Percentiles rank a stretch among this genome's conserved stretches.
phyloP scores from a whole-genome alignment of 1,284 basidiomycete species.

The Laetiporus sulphureus region DNA sequence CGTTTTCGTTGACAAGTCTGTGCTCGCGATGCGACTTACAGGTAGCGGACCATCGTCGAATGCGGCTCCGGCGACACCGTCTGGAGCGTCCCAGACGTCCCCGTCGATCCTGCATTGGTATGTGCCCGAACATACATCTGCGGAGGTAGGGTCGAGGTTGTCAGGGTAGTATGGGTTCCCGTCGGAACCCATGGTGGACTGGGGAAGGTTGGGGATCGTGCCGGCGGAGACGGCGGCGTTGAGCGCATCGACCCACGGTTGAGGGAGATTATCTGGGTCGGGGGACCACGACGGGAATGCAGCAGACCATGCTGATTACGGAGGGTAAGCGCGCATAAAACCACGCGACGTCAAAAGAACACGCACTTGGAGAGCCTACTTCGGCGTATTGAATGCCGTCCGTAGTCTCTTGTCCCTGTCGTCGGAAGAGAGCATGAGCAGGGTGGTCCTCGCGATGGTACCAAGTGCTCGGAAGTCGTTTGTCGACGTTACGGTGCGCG shows the following conservation, averaged over 20 bases:
- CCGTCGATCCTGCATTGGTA: conserved; percentile 53
- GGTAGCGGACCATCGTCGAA: conserved; percentile 79
- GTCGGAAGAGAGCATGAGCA: conserved; percentile 53
- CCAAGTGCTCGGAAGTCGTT: conserved; percentile 50
- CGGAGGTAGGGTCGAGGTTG: conserved; percentile 44
- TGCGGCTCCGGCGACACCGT: conserved; percentile 47
- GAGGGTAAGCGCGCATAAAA: not conserved
- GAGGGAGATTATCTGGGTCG: conserved; percentile 42
- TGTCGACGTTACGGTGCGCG: too few species aligned
- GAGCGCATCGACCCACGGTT: conserved; percentile 63
- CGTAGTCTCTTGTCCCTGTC: conserved; percentile 25
- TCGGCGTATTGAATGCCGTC: conserved; percentile 43
- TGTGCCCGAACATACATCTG: conserved; percentile 58
- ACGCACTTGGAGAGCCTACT: conserved; percentile 54
- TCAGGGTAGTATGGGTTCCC: conserved; percentile 50
- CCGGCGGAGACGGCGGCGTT: conserved; percentile 57
- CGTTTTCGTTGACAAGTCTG: conserved; percentile 9
- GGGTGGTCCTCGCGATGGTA: conserved; percentile 50
- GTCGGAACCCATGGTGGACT: conserved; percentile 32
- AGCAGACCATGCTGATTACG: conserved; percentile 48
- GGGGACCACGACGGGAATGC: conserved; percentile 43
- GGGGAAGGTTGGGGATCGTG: conserved; percentile 65
- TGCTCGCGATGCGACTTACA: conserved; percentile 28
- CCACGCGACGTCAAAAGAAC: conserved; percentile 3
- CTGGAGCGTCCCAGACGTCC: conserved; percentile 69